Percentiles rank a stretch among this genome's conserved stretches.
Conservation (phyloP, 2,329 filamentous ascomycete species). For the Penicillium sp. region DNA sequence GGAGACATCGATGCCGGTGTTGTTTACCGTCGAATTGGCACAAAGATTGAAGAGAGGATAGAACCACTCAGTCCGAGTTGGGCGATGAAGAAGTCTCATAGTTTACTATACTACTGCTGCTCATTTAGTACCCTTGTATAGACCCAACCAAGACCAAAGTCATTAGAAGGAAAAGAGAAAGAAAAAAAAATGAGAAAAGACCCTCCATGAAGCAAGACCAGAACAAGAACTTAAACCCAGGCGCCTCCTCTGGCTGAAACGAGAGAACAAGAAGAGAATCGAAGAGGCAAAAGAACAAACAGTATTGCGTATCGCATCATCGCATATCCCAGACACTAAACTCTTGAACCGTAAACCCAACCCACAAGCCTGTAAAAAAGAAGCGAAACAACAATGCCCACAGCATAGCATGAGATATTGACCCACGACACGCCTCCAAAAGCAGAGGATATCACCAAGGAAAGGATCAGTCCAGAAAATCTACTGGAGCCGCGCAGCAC, state of each 20-base stretch:
- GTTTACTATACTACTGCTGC: conserved; percentile 15
- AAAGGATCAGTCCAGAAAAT: conserved; percentile 1
- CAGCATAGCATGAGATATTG: no score
- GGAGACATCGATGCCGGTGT: conserved; percentile 60
- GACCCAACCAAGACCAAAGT: conserved; percentile 5
- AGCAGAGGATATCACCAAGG: conserved; percentile 12
- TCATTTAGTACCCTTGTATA: conserved; percentile 14
- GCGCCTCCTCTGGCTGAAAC: conserved; percentile 25
- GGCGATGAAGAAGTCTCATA: conserved; percentile 2
- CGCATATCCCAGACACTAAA: conserved; percentile 22
- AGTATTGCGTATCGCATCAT: conserved; percentile 23
- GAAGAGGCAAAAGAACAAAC: conserved; percentile 15
- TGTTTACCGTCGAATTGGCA: conserved; percentile 71
- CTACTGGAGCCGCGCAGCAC: conserved; percentile 1
- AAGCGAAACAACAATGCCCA: conserved; percentile 6
- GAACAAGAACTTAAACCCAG: conserved; percentile 15
- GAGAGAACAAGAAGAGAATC: conserved; percentile 24
- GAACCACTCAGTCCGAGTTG: neutral
- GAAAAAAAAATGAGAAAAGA: conserved; percentile 5
- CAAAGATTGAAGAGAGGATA: conserved; percentile 34
- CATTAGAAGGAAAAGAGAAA: conserved; percentile 6
- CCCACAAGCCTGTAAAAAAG: conserved; percentile 7
- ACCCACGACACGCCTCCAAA: conserved; percentile 7
- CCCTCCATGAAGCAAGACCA: conserved; percentile 10
- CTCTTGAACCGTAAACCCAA: conserved; percentile 16